Evolutionary conservation across 2,329 filamentous ascomycete species (phyloP).

Genomic region (Fusarium ramigenum): DNA sequence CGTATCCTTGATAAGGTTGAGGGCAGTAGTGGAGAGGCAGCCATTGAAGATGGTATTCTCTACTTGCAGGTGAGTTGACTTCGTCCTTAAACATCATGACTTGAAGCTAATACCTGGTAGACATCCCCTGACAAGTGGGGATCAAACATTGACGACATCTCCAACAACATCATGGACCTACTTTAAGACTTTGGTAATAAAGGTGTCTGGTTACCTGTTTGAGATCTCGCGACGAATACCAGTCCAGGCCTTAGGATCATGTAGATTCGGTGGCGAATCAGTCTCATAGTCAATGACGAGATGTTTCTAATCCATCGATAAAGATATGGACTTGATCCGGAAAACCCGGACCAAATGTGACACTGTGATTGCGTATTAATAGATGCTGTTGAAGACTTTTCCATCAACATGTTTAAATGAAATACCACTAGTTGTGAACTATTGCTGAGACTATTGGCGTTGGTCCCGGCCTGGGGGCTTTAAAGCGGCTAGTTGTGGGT

Average conservation of each 20-base stretch:
- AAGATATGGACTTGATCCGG: neutral
- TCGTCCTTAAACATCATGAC: no score
- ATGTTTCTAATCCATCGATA: neutral
- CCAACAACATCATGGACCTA: neutral
- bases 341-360: neutral
- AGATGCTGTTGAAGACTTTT: neutral
- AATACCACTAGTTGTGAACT: neutral
- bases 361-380: neutral
- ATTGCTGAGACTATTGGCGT: neutral
- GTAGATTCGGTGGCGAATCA: neutral
- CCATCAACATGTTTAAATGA: no score
- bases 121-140: neutral
- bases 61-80: neutral
- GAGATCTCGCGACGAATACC: no score
- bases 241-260: accelerated
- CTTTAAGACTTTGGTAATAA: neutral
- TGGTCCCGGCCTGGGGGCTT: neutral
- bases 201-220: no score
- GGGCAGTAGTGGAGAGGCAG: neutral
- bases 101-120: no score
- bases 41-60: neutral
- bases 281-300: neutral
- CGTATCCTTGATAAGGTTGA: neutral
- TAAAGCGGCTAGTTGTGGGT: neutral
- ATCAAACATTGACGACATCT: neutral